Evolutionary conservation across 1,284 basidiomycete species (phyloP), one percentile per base, ranked within the genome.

Genomic region (Anthracocystis setariae): DNA sequence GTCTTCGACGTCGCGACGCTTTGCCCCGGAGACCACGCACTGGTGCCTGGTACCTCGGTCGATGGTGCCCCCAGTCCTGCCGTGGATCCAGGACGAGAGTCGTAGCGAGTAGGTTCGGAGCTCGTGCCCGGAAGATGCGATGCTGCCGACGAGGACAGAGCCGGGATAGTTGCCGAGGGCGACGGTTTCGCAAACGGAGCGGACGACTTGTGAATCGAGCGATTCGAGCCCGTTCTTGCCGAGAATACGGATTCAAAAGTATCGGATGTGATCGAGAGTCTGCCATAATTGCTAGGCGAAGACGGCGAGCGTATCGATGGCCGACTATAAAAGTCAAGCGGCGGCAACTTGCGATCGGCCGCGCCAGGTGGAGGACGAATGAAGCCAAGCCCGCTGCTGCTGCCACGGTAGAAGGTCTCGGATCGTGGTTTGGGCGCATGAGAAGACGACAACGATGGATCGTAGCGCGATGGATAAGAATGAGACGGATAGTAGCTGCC

Each of bases 331-430:
- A 68, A 68, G 46, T 62, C 59, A 12, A 64, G 50, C 1, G 66
- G 60, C 4, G 66, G 66, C 44, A 69, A 24, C 27, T 35, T 63
- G 13, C 66, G 55, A 43, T 64, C 60, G 1, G 50, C n/a, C 2
- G 50, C 33, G 12, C 54, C 60, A 17, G 49, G 39, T 1, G 61
- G 53, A 24, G 67, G 61, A 33, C 68, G 62, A 13, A 71, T 51
- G 37, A 71, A 58, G 39, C 63, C 63, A 5, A 62, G 55, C 2
- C 68, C 68, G 42, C 68, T 71, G 35, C 58, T 71, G 51, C 58
- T 62, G 23, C 62, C 68, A 9, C 63, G 68, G 20, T 66, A 71
- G 52, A 71, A 62, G 1, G 62, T 61, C 32, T 71, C 63, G 12
- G 45, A 33, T 35, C 61, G 64, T 3, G 46, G 57, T 32, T 46